phyloP scores from a whole-genome alignment of 2,329 filamentous ascomycete genomes.

The Aspergillus calidoustus region DNA sequence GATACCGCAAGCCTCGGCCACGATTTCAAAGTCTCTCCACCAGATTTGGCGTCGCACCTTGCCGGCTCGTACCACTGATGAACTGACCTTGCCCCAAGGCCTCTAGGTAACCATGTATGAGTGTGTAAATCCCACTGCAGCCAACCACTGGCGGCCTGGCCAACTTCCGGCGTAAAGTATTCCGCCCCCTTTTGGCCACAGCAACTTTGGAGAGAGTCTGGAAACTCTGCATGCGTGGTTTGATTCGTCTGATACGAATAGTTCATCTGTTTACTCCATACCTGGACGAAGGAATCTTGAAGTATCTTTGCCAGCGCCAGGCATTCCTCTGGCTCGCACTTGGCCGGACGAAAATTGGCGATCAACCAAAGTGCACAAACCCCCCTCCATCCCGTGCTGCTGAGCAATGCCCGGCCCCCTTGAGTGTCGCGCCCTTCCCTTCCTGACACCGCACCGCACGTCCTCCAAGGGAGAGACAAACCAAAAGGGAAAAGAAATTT shows the following conservation, averaged over 20 bases:
- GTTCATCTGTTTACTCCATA: neutral
- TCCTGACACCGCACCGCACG: neutral
- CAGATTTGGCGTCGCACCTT: conserved; percentile 6
- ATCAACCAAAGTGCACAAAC: conserved; percentile 36
- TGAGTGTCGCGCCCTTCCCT: conserved; percentile 25
- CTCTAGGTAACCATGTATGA: neutral
- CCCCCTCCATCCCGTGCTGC: conserved; percentile 22
- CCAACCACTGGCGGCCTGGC: neutral
- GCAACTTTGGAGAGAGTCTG: neutral
- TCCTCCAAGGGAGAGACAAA: conserved; percentile 1
- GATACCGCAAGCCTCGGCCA: neutral
- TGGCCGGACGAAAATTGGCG: conserved; percentile 31
- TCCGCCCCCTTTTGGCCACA: neutral
- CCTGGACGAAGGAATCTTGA: neutral
- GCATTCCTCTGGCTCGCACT: conserved; percentile 33
- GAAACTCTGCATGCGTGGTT: neutral
- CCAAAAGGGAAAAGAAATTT: conserved; percentile 16
- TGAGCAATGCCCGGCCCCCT: conserved; percentile 30
- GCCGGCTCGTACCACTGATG: conserved; percentile 7
- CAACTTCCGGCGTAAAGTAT: neutral
- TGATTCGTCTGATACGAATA: conserved; percentile 5
- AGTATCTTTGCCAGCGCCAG: conserved; percentile 7
- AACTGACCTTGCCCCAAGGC: conserved; percentile 8
- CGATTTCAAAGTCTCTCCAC: conserved; percentile 10
- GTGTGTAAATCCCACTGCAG: neutral